Evolutionary conservation across 148 eudicot genomes (phyloP).

Genomic region (Rhododendron henanense): DNA sequence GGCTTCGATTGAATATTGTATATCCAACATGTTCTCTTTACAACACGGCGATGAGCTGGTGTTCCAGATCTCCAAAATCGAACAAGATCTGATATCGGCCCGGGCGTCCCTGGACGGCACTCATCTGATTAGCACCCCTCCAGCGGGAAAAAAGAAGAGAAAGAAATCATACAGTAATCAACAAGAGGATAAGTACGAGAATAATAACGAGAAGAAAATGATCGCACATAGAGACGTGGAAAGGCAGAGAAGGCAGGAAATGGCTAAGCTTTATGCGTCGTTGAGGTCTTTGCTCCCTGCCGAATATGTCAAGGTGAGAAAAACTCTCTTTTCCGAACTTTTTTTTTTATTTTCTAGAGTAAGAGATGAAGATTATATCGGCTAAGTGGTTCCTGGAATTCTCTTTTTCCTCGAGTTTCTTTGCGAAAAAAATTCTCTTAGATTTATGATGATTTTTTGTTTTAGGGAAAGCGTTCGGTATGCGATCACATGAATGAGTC

Average conservation of each 20-base stretch:
- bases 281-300: conserved; percentile 66
- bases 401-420: too few relatives aligned
- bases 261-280: conserved; percentile 53
- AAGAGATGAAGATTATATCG: background rate
- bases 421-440: too few relatives aligned
- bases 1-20: background rate
- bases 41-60: conserved; percentile 19
- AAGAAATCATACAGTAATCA: background rate
- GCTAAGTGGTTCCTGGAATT: background rate
- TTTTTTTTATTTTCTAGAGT: background rate
- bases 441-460: background rate
- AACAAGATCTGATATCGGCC: conserved; percentile 11
- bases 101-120: conserved; percentile 6
- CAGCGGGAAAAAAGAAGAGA: background rate
- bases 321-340: background rate
- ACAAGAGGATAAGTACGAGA: background rate
- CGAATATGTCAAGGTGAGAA: conserved; percentile 53
- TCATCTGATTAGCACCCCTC: background rate
- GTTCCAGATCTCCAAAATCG: conserved; percentile 5
- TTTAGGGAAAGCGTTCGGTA: conserved; percentile 28
- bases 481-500: conserved; percentile 33
- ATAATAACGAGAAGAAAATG: conserved; percentile 15
- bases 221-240: conserved; percentile 59
- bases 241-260: conserved; percentile 71
- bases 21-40: conserved; percentile 15